These are phyloP conservation scores for Hyphopichia buzzinii DNA, from an alignment of 1,139 yeast species.

Conservation along the genomic window DNA sequence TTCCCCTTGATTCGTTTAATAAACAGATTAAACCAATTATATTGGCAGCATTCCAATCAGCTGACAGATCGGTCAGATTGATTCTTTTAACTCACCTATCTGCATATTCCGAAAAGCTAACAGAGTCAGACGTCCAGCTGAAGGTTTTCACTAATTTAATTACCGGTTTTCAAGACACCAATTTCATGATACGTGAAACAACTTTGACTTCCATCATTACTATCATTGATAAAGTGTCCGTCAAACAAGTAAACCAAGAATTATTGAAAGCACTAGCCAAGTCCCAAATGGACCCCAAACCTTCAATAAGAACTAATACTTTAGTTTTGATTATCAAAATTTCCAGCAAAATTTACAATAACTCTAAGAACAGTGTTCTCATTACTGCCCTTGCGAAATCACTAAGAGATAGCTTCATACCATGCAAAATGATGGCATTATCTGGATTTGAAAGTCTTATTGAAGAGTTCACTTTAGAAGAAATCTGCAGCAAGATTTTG, in stretches of 20 bases:
- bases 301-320: constrained; percentile 85
- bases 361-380: constrained; percentile 66
- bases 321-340: constrained; percentile 72
- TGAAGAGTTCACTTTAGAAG: constrained; percentile 67
- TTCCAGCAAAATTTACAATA: constrained; percentile 58
- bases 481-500: constrained; percentile 77
- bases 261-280: constrained; percentile 78
- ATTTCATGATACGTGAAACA: constrained; percentile 74
- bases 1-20: constrained; percentile 40
- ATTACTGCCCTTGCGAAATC: constrained; percentile 87
- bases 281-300: constrained; percentile 80
- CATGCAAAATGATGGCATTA: constrained; percentile 75
- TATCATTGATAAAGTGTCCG: constrained; percentile 66
- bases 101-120: constrained; percentile 47
- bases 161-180: constrained; percentile 84
- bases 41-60: constrained; percentile 57
- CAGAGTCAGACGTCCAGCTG: constrained; percentile 64
- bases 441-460: constrained; percentile 68
- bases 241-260: constrained; percentile 85
- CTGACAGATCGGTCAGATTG: constrained; percentile 77
- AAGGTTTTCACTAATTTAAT: constrained; percentile 66
- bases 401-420: constrained; percentile 74
- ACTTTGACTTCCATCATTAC: constrained; percentile 70
- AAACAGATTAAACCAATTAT: constrained; percentile 61
- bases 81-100: constrained; percentile 66